Conservation (phyloP, 495 filamentous ascomycete species). For the Lasiosphaeria miniovina region DNA sequence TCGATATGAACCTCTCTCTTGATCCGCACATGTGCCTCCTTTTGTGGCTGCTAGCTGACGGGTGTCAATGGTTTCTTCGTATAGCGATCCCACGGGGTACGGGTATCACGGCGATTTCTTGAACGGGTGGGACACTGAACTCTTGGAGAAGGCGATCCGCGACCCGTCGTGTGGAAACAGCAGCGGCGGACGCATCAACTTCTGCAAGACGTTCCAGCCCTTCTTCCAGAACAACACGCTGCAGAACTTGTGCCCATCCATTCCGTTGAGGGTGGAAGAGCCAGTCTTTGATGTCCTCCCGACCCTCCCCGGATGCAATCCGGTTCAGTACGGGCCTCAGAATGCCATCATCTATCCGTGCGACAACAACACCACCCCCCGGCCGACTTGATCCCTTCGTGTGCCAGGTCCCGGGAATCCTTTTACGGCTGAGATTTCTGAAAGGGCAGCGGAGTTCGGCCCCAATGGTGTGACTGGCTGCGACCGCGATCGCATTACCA, state of each 20-base stretch:
- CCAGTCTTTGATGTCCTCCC: conserved; percentile 21
- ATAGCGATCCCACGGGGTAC: conserved; percentile 40
- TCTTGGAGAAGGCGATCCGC: conserved; percentile 48
- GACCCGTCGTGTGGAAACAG: conserved; percentile 44
- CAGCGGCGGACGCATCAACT: conserved; percentile 28
- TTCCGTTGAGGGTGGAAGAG: conserved; percentile 12
- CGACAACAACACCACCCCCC: background rate
- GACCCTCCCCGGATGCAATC: conserved; percentile 50
- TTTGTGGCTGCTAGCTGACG: conserved; percentile 60
- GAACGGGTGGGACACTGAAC: conserved; percentile 60
- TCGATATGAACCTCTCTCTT: background rate
- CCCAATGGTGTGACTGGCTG: no score
- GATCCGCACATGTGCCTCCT: conserved; percentile 29
- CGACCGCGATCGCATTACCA: no score
- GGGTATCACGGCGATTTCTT: conserved; percentile 60
- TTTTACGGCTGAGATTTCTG: no score
- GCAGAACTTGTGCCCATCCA: conserved; percentile 8
- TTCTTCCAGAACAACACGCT: conserved; percentile 8
- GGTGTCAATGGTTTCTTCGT: background rate
- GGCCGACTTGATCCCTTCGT: background rate
- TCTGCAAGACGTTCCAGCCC: conserved; percentile 45
- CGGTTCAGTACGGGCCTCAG: conserved; percentile 38
- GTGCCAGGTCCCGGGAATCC: background rate
- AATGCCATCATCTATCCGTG: conserved; percentile 2
- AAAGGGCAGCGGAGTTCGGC: no score